These are phyloP conservation scores for Bretschneidera sinensis DNA, from an alignment of 345 rosid genomes.

Conservation along the genomic window DNA sequence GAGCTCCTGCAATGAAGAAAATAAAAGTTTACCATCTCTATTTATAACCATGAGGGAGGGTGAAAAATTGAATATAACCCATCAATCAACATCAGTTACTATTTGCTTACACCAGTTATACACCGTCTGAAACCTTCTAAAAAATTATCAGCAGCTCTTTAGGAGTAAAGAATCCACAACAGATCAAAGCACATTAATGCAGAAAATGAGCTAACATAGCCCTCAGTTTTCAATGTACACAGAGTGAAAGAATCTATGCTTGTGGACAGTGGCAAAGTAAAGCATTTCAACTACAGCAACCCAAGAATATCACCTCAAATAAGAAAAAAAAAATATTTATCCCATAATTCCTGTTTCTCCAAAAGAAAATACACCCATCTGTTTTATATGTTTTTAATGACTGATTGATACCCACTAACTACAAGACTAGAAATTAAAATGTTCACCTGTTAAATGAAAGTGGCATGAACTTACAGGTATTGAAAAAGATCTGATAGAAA, in stretches of 20 bases:
- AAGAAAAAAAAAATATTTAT: neutral
- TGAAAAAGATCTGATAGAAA: too few species aligned
- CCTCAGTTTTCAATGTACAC: constrained; percentile 16
- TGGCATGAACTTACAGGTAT: too few species aligned
- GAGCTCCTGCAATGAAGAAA: constrained; percentile 32
- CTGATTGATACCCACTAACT: neutral
- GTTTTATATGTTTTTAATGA: too few species aligned
- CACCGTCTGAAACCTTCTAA: constrained; percentile 22
- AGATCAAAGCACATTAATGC: constrained; percentile 19
- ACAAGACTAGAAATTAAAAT: too few species aligned
- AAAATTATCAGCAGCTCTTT: constrained; percentile 23
- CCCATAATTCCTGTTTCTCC: neutral
- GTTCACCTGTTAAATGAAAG: too few species aligned
- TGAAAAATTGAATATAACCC: constrained; percentile 31
- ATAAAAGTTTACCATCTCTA: constrained; percentile 15
- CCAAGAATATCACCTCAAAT: constrained; percentile 16
- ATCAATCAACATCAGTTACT: constrained; percentile 39
- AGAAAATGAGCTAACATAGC: constrained; percentile 16
- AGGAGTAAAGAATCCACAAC: constrained; percentile 28
- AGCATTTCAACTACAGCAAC: constrained; percentile 27
- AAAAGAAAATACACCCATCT: neutral
- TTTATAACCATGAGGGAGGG: constrained; percentile 30
- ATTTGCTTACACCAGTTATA: constrained; percentile 33
- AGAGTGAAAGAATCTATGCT: constrained; percentile 34
- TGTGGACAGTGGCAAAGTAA: constrained; percentile 23